Conservation (phyloP, 2,329 filamentous ascomycete genomes). For the Byssoonygena ceratinophila region DNA sequence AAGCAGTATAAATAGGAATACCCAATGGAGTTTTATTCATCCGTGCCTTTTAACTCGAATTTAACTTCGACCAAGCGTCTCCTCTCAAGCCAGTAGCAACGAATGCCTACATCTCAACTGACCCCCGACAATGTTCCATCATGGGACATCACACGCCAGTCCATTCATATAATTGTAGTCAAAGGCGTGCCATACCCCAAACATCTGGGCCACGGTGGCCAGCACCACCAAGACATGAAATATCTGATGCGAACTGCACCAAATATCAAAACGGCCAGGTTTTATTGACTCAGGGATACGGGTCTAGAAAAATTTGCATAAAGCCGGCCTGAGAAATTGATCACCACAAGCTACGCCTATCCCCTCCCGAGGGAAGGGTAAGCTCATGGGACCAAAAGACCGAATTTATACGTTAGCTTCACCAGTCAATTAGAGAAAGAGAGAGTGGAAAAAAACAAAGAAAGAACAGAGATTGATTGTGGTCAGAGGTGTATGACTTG, state of each 20-base stretch:
- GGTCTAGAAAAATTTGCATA: constrained; percentile 28
- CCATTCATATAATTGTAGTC: constrained; percentile 60
- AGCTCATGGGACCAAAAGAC: background rate
- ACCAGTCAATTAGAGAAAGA: too few species aligned
- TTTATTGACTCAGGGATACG: constrained; percentile 36
- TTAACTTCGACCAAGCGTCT: background rate
- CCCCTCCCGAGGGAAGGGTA: background rate
- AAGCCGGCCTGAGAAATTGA: background rate
- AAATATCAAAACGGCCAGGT: constrained; percentile 39
- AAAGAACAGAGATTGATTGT: too few species aligned
- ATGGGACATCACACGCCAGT: background rate
- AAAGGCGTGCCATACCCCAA: constrained; percentile 71
- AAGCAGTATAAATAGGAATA: background rate
- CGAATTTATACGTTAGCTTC: background rate
- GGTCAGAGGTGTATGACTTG: too few species aligned
- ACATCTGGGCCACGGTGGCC: constrained; percentile 43
- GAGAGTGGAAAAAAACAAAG: too few species aligned
- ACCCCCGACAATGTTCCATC: background rate
- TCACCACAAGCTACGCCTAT: background rate
- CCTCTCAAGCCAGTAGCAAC: background rate
- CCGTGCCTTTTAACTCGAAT: too few species aligned
- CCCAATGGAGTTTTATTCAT: background rate
- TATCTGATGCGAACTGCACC: constrained; percentile 39
- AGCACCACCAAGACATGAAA: constrained; percentile 40
- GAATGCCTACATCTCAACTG: background rate